A percentile compares a stretch with the other conserved stretches of the same genome.
Evolutionary conservation across 2,329 filamentous ascomycete genomes (phyloP).

Genomic region (Nectriaceae sp.): DNA sequence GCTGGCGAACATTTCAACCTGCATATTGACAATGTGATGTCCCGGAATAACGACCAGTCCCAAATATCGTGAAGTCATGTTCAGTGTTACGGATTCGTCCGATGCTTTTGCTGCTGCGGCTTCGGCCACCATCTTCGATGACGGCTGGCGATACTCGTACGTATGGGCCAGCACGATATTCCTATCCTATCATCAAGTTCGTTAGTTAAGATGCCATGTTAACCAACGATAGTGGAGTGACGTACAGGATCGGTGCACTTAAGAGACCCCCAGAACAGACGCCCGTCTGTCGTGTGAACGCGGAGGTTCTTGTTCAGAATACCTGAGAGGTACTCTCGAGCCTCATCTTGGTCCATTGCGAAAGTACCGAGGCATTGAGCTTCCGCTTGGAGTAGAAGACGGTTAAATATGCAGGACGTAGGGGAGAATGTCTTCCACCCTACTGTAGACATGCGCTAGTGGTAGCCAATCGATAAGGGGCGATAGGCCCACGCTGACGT

Average conservation of each 20-base stretch:
- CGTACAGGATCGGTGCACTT: constrained; percentile 92
- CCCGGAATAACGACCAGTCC: constrained; percentile 90
- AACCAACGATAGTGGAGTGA: constrained; percentile 24
- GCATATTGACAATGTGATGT: constrained; percentile 81
- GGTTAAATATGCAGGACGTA: no score
- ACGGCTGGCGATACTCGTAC: constrained; percentile 85
- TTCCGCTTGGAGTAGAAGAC: neutral
- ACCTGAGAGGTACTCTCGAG: constrained; percentile 58
- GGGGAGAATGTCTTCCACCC: constrained; percentile 10
- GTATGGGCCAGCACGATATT: constrained; percentile 87
- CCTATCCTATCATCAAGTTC: constrained; percentile 62
- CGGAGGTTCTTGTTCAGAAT: constrained; percentile 79
- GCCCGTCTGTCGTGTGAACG: constrained; percentile 77
- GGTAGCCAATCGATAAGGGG: constrained; percentile 16
- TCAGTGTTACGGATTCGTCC: constrained; percentile 55
- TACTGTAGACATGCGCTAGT: constrained; percentile 4
- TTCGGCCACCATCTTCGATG: constrained; percentile 47
- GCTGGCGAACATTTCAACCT: constrained; percentile 75
- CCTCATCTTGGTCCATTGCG: constrained; percentile 52
- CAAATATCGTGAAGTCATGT: constrained; percentile 84
- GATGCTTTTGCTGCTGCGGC: constrained; percentile 29
- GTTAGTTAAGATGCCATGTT: constrained; percentile 3
- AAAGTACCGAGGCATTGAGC: constrained; percentile 1
- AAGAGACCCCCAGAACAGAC: constrained; percentile 87
- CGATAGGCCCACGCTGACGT: constrained; percentile 25